Evolutionary conservation across 495 filamentous ascomycete species (phyloP).

Genomic region (Xylaria castorea): DNA sequence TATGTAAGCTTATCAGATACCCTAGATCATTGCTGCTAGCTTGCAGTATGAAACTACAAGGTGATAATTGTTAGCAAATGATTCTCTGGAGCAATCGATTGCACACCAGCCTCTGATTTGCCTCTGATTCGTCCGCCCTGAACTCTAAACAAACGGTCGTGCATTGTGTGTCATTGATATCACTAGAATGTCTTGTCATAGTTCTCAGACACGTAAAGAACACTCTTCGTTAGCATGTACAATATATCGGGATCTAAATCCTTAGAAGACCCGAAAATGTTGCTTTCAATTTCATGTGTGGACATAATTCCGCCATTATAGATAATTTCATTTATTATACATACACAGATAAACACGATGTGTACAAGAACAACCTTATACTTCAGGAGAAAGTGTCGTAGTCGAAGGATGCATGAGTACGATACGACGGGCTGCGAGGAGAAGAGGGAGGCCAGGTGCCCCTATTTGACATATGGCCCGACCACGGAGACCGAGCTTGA

Average conservation of each 20-base stretch:
- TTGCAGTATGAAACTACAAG: too few species aligned
- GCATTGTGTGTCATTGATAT: background rate
- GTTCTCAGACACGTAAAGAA: background rate
- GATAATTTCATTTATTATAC: background rate
- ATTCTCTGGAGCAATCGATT: too few species aligned
- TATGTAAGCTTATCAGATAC: too few species aligned
- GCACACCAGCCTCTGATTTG: background rate
- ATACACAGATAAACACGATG: background rate
- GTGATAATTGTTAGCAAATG: too few species aligned
- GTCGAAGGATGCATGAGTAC: background rate
- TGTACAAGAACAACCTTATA: constrained; percentile 11
- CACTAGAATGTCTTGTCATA: background rate
- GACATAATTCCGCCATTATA: background rate
- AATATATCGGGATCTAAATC: background rate
- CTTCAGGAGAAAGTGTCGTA: constrained; percentile 16
- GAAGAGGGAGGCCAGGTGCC: background rate
- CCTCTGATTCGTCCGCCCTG: background rate
- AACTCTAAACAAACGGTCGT: background rate
- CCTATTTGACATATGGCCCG: background rate
- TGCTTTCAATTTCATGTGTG: background rate
- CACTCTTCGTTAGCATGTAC: background rate
- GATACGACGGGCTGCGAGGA: constrained; percentile 10
- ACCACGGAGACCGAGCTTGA: background rate
- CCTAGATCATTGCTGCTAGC: too few species aligned
- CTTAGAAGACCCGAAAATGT: background rate